Conservation (phyloP, 2,329 filamentous ascomycete genomes). For the Verticillium tricorpus region DNA sequence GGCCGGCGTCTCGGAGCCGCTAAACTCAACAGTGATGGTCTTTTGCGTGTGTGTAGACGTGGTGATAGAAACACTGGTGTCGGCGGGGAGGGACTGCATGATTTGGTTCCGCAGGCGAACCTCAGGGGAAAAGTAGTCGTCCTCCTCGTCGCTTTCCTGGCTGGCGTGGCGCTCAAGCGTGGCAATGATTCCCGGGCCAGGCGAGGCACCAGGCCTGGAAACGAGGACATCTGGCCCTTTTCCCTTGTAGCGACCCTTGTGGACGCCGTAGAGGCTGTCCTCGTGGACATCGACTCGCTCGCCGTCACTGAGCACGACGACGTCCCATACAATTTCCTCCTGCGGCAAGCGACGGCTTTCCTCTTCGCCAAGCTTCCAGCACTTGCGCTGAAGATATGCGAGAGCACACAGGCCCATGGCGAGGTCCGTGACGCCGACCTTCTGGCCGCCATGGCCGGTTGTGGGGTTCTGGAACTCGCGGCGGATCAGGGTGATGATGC, state of each 20-base stretch:
- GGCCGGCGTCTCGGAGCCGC: slow-evolving; percentile 44
- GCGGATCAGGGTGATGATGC: slow-evolving; percentile 59
- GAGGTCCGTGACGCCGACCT: slow-evolving; percentile 57
- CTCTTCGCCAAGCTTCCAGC: slow-evolving; percentile 44
- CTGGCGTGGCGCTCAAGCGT: slow-evolving; percentile 29
- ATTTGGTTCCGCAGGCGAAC: slow-evolving; percentile 48
- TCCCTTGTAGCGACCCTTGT: slow-evolving; percentile 18
- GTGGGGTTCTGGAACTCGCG: slow-evolving; percentile 61
- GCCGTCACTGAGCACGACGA: slow-evolving; percentile 57
- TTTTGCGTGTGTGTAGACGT: slow-evolving; percentile 57
- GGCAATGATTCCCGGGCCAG: slow-evolving; percentile 23
- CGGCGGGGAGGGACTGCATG: slow-evolving; percentile 46
- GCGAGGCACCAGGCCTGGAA: slow-evolving; percentile 16
- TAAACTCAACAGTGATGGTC: slow-evolving; percentile 60
- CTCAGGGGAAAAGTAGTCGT: slow-evolving; percentile 33
- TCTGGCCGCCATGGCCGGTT: slow-evolving; percentile 54
- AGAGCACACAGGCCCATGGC: slow-evolving; percentile 56
- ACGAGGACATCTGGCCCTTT: slow-evolving; percentile 14
- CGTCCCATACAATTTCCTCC: slow-evolving; percentile 62
- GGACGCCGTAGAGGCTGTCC: slow-evolving; percentile 26
- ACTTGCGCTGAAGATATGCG: slow-evolving; percentile 57
- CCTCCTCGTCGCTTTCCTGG: slow-evolving; percentile 14
- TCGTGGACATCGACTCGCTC: slow-evolving; percentile 51
- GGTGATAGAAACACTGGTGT: slow-evolving; percentile 55
- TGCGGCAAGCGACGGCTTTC: slow-evolving; percentile 40